Evolutionary conservation across 2,329 filamentous ascomycete species (phyloP).

Genomic region (Sporothrix inflata): DNA sequence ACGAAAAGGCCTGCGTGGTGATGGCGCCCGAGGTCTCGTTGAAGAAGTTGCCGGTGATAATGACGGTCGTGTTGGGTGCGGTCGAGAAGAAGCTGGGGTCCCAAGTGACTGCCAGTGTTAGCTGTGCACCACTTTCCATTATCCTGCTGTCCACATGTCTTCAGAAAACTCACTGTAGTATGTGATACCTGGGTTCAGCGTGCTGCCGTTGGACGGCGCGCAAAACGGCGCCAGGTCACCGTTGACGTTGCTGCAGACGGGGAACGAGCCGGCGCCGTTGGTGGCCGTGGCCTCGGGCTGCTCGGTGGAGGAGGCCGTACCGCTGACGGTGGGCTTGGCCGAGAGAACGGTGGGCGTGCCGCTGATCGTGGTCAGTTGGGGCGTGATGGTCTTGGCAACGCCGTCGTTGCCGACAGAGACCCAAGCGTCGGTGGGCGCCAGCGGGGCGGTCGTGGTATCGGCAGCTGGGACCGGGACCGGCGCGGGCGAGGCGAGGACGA

Average conservation of each 20-base stretch:
- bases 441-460: slow-evolving; percentile 28
- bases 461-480: slow-evolving; percentile 35
- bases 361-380: slow-evolving; percentile 50
- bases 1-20: slow-evolving; percentile 41
- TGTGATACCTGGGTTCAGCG: slow-evolving; percentile 49
- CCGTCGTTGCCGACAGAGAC: slow-evolving; percentile 55
- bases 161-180: slow-evolving; percentile 53
- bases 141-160: neutral
- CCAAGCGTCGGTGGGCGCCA: slow-evolving; percentile 50
- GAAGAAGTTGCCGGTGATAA: slow-evolving; percentile 45
- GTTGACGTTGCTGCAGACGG: slow-evolving; percentile 53
- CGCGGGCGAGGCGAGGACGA: slow-evolving; percentile 27
- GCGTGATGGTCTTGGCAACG: slow-evolving; percentile 54
- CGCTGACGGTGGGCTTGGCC: slow-evolving; percentile 44
- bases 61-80: slow-evolving; percentile 45
- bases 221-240: slow-evolving; percentile 57
- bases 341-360: slow-evolving; percentile 50
- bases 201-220: slow-evolving; percentile 49
- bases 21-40: slow-evolving; percentile 43
- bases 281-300: slow-evolving; percentile 51
- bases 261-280: slow-evolving; percentile 53
- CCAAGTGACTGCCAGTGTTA: slow-evolving; percentile 55
- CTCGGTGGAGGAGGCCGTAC: slow-evolving; percentile 42
- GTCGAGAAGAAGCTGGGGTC: slow-evolving; percentile 56
- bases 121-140: neutral